phyloP scores from a whole-genome alignment of 2,329 filamentous ascomycete species.

The Niveomyces coronatus region DNA sequence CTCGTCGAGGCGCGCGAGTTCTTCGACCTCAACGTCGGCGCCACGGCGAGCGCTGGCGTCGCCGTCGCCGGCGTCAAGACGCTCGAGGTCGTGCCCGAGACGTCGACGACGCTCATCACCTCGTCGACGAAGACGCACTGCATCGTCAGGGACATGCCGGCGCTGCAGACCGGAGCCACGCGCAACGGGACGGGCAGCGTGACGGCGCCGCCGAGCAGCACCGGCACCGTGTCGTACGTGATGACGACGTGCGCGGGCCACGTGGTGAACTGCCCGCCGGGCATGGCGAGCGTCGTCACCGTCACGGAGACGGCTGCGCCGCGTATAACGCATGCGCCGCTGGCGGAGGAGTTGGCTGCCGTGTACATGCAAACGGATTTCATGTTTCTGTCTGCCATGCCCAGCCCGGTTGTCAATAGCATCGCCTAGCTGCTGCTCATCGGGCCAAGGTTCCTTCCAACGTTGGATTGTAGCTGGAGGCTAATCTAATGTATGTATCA shows the following conservation, averaged over 20 bases:
- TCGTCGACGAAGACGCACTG: constrained; percentile 28
- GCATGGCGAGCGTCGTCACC: constrained; percentile 19
- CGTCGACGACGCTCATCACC: constrained; percentile 27
- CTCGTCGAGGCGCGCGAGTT: constrained; percentile 16
- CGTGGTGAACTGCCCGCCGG: constrained; percentile 24
- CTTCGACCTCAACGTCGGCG: constrained; percentile 27
- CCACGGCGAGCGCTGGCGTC: constrained; percentile 24
- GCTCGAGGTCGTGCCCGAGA: constrained; percentile 25
- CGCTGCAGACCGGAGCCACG: not conserved
- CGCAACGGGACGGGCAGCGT: constrained; percentile 3
- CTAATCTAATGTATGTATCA: too few species aligned
- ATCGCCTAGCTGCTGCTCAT: not conserved
- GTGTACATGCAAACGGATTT: not conserved
- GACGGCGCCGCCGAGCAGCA: not conserved
- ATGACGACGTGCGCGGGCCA: constrained; percentile 22
- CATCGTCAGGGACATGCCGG: constrained; percentile 13
- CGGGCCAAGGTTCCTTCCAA: too few species aligned
- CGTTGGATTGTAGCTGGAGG: too few species aligned
- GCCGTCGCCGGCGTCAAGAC: constrained; percentile 24
- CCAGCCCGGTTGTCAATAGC: not conserved
- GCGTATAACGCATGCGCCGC: too few species aligned
- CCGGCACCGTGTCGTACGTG: constrained; percentile 15
- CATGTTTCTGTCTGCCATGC: not conserved
- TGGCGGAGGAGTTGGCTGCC: not conserved
- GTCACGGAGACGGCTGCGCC: constrained; percentile 10